Base-by-base conservation (phyloP, 2,329 filamentous ascomycete species). In the Hypoxylon sp. region DNA sequence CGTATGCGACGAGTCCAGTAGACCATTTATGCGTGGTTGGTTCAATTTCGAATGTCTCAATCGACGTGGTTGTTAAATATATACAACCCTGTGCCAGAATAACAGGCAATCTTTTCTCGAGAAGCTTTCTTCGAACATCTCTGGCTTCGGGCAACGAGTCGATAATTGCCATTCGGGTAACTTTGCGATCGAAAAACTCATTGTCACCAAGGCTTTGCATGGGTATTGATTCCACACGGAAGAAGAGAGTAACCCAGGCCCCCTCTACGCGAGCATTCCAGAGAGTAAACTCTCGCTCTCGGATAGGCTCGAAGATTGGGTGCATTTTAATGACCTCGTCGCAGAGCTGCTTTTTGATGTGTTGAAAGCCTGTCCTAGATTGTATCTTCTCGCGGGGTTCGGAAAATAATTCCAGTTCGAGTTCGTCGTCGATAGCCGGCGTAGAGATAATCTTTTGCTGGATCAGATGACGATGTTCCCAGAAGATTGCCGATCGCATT, bases 61-160 rank as follows among this genome's bases (percentile, higher is more conserved):
- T 2, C 0, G 24, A 17, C 1, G 29, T 24, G 1, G 6, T 14
- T 1, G 52, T 11, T 4, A 73, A 22, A 1, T 63, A 29, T 14
- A 76, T 75, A n/a, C 70, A 70, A 0, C 73, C 75, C 24, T 75
- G 53, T 1, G 2, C n/a, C 5, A 77, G 26, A 13, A 76, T 63
- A 1, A 10, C 0, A 2, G 11, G 5, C 2, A 76, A 63, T n/a
- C 70, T 63, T 0, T 9, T 1, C 5, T 26, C 17, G 6, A 75
- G 26, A 3, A 71, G 13, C 0, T 19, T 3, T 33, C n/a, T 8
- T 37, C 75, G 69, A 11, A n/a, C 6, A 2, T 54, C 55, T 0
- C 70, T 64, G 1, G 26, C 48, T 10, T 63, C 29, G 0, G 31
- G 31, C 0, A 66, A 9, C 0, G 74, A 71, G 48, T 77, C 75